These are phyloP conservation scores for Coemansia sp. DNA, from an alignment of 192 early-diverging fungal species.

Conservation along the genomic window DNA sequence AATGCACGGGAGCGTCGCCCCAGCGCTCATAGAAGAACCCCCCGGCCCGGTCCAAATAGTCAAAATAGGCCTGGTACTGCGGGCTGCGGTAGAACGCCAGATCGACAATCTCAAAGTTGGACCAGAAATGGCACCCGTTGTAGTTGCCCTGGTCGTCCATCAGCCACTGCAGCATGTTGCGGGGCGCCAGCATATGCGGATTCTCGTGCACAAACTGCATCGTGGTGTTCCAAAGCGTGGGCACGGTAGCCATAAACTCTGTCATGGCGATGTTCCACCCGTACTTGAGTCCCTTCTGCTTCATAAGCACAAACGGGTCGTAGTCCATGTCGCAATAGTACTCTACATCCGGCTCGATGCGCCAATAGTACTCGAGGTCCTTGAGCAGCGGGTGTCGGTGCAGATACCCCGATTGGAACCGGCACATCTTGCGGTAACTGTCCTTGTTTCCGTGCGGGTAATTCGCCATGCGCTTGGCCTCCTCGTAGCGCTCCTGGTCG, in stretches of 20 bases:
- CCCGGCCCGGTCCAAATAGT: constrained; percentile 69
- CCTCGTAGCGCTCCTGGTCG: constrained; percentile 21
- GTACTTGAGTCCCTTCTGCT: constrained; percentile 28
- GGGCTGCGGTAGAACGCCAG: constrained; percentile 63
- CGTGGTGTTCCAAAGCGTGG: constrained; percentile 36
- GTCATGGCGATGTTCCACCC: constrained; percentile 29
- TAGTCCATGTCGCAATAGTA: constrained; percentile 47
- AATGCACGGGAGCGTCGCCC: constrained; percentile 65
- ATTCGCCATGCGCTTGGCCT: constrained; percentile 8
- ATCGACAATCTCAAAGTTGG: constrained; percentile 85
- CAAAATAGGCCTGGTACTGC: constrained; percentile 61
- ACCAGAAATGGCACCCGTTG: constrained; percentile 75
- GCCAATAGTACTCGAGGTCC: constrained; percentile 50
- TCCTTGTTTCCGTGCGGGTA: constrained; percentile 36
- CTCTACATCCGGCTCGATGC: constrained; percentile 48
- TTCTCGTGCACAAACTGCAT: constrained; percentile 12
- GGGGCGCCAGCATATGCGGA: constrained; percentile 17
- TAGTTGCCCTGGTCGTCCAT: constrained; percentile 38
- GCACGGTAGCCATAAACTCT: constrained; percentile 33
- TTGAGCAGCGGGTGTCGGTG: constrained; percentile 35
- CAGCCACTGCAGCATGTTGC: constrained; percentile 37
- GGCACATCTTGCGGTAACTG: constrained; percentile 38
- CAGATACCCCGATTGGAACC: constrained; percentile 38
- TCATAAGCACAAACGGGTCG: constrained; percentile 47
- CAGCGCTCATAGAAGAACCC: constrained; percentile 88